phyloP scores from a whole-genome alignment of 371 early-diverging fungal species.

The Rhizomucor pusillus region DNA sequence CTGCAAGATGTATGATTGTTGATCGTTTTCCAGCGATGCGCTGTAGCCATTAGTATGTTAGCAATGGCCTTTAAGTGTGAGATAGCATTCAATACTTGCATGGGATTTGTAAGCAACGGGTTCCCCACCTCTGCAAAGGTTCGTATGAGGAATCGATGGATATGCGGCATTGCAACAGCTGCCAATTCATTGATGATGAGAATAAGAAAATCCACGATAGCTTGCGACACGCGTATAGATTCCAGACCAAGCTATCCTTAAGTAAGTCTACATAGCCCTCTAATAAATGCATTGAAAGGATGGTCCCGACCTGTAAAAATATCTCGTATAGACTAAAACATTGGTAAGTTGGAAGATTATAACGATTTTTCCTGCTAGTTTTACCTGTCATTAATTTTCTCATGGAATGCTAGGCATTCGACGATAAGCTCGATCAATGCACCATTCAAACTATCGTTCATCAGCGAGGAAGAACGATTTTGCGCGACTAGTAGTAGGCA shows the following conservation, averaged over 20 bases:
- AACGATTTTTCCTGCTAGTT: neutral
- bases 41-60: no score
- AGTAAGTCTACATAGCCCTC: neutral
- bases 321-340: conserved; percentile 3
- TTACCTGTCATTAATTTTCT: conserved; percentile 31
- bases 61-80: conserved; percentile 1
- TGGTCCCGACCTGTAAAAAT: conserved; percentile 11
- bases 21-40: neutral
- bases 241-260: conserved; percentile 7
- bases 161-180: conserved; percentile 14
- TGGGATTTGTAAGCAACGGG: conserved; percentile 5
- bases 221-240: conserved; percentile 7
- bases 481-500: no score
- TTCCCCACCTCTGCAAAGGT: conserved; percentile 22
- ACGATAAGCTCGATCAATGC: conserved; percentile 28
- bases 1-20: neutral
- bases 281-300: neutral
- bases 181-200: conserved; percentile 26
- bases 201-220: conserved; percentile 30
- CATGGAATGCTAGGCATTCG: conserved; percentile 29
- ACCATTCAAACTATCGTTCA: conserved; percentile 27
- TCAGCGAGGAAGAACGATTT: neutral
- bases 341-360: neutral
- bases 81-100: conserved; percentile 7
- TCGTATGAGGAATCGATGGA: conserved; percentile 28